Percentiles rank a stretch among this genome's conserved stretches.
Conservation (phyloP, 805 yeast genomes). For the Naumovozyma baii region DNA sequence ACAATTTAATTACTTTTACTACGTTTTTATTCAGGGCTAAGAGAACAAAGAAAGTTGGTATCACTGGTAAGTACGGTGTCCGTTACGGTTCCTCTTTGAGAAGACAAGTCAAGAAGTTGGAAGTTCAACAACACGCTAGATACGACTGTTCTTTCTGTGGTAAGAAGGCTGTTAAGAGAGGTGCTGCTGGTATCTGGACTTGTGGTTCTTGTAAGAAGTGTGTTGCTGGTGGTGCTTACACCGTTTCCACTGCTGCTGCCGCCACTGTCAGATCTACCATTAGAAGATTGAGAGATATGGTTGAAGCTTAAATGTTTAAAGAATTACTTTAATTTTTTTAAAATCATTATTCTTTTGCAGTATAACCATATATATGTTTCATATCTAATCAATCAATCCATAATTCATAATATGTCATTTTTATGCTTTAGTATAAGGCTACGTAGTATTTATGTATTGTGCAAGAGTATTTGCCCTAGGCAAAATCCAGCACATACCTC, state of each 20-base stretch:
- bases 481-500: too few species aligned
- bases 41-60: slow-evolving; percentile 99
- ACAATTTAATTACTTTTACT: too few species aligned
- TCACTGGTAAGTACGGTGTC: slow-evolving; percentile 99
- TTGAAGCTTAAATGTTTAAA: slow-evolving; percentile 72
- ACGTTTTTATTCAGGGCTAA: slow-evolving; percentile 83
- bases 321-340: too few species aligned
- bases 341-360: too few species aligned
- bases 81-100: slow-evolving; percentile 99
- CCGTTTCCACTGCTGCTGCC: slow-evolving; percentile 98
- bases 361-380: background rate
- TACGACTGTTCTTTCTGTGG: slow-evolving; percentile 99
- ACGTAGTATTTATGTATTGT: too few species aligned
- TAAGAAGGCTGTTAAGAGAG: slow-evolving; percentile 95
- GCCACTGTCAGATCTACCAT: slow-evolving; percentile 99
- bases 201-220: slow-evolving; percentile 93
- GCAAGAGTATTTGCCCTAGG: too few species aligned
- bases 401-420: background rate
- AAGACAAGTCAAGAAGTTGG: slow-evolving; percentile 99
- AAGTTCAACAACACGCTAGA: slow-evolving; percentile 96
- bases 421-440: background rate
- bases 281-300: slow-evolving; percentile 99
- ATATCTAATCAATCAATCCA: slow-evolving; percentile 1
- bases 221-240: slow-evolving; percentile 99
- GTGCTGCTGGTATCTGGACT: slow-evolving; percentile 97